phyloP scores from a whole-genome alignment of 2,329 filamentous ascomycete genomes.

The Pseudogymnoascus destructans region DNA sequence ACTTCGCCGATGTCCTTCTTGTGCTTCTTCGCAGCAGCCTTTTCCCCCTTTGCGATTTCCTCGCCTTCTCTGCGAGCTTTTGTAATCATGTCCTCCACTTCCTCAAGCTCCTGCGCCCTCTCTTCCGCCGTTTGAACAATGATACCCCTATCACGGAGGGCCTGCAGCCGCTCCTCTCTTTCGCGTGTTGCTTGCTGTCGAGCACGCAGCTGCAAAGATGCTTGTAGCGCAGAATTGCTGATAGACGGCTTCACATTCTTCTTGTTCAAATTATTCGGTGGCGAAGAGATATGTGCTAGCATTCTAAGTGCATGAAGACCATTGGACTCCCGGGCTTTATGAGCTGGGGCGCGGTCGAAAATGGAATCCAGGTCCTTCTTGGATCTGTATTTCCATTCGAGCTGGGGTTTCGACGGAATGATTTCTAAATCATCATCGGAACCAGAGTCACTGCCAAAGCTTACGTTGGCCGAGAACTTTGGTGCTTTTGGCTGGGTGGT shows the following conservation, averaged over 20 bases:
- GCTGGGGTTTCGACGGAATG: constrained; percentile 18
- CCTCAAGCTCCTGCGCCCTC: constrained; percentile 64
- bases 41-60: constrained; percentile 66
- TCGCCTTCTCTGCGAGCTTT: constrained; percentile 71
- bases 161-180: constrained; percentile 62
- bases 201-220: constrained; percentile 55
- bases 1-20: constrained; percentile 32
- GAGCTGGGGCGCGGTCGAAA: constrained; percentile 55
- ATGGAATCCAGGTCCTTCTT: constrained; percentile 45
- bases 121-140: constrained; percentile 77
- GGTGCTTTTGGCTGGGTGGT: constrained; percentile 30
- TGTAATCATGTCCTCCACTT: constrained; percentile 78
- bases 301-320: constrained; percentile 57
- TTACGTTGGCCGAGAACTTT: constrained; percentile 27
- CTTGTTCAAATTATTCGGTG: constrained; percentile 35
- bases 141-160: constrained; percentile 67
- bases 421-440: constrained; percentile 55
- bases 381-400: neutral
- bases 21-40: constrained; percentile 56
- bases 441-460: constrained; percentile 33
- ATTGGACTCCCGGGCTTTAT: constrained; percentile 47
- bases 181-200: constrained; percentile 68
- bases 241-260: constrained; percentile 42
- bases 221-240: constrained; percentile 56
- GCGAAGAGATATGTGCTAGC: constrained; percentile 59